Evolutionary conservation across 2,329 filamentous ascomycete species (phyloP), one percentile per base, ranked within the genome.

Genomic region (Calonectria montana): DNA sequence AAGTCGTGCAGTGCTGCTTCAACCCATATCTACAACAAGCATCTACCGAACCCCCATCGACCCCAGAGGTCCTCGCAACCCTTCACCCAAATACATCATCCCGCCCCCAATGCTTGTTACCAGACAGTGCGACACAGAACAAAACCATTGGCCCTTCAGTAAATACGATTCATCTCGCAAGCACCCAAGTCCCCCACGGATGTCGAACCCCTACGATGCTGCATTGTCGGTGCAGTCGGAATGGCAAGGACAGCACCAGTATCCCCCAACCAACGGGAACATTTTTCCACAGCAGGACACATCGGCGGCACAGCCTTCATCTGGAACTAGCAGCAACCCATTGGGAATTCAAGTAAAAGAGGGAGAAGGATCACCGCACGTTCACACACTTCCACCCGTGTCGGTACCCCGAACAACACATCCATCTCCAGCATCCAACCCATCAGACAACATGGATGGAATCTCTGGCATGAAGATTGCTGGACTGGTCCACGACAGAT

Each of bases 331-430:
- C 41, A 81, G 79, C 61, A 82, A 81, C 79, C 86, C 88, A 35
- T 87, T 95, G 57, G 91, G 91, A 35, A 86, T 95, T 75, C 94
- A 93, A 72, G 90, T 92, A 8, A 90, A 92, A 78, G 88, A 92
- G 89, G 78, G 82, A 76, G 65, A 78, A 39, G 78, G 70, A 65
- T 83, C 85, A 4, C 80, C 83, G 13, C 75, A 84, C 41, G 79
- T 74, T 70, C 83, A 84, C 55, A 83, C 81, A 39, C 82, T 80
- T 67, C 74, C 84, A 12, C 85, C 84, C 13, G 78, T 87, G 45
- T 85, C 84, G 41, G 75, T 86, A 23, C 83, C 84, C 57, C 83
- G 84, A 61, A 82, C 83, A 27, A 86, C 85, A 72, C 80, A 82
- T 45, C 82, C 83, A 65, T 72, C 72, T 12, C 73, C 70, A 47